phyloP scores from a whole-genome alignment of 1,139 yeast species.

The Blastobotrys apis region DNA sequence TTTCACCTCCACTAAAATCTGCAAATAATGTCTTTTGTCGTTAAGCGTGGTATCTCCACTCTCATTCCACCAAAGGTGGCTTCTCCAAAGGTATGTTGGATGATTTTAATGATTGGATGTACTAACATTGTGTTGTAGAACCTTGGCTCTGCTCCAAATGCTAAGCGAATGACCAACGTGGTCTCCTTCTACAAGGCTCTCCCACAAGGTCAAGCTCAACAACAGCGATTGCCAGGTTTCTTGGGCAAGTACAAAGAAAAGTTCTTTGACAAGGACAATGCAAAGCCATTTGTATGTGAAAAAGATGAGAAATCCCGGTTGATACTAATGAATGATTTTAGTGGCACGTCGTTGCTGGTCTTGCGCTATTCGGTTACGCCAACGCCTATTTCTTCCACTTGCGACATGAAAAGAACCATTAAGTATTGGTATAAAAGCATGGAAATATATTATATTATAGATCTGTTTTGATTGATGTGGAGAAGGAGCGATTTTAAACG shows the following conservation, averaged over 20 bases:
- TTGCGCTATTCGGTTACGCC: constrained; percentile 79
- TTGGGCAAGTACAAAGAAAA: constrained; percentile 52
- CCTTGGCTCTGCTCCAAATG: constrained; percentile 92
- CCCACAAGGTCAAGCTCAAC: constrained; percentile 66
- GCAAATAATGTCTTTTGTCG: constrained; percentile 73
- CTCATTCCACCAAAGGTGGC: constrained; percentile 99
- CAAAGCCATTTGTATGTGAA: constrained; percentile 50
- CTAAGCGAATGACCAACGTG: constrained; percentile 94
- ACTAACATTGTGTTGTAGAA: constrained; percentile 47
- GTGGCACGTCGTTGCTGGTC: constrained; percentile 67
- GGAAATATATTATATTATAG: background rate
- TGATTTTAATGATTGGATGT: background rate
- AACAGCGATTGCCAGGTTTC: constrained; percentile 18
- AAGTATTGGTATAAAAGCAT: background rate
- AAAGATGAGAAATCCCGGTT: background rate
- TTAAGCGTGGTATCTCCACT: constrained; percentile 91
- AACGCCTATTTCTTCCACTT: constrained; percentile 91
- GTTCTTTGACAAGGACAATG: constrained; percentile 66
- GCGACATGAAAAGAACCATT: constrained; percentile 46
- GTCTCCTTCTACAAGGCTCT: constrained; percentile 93
- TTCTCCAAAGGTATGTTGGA: constrained; percentile 74
- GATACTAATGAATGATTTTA: background rate
- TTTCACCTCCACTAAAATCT: too few species aligned
- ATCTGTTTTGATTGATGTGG: too few species aligned
- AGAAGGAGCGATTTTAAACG: too few species aligned